Conservation (phyloP, 495 filamentous ascomycete species). For the Aspergillus diversus region DNA sequence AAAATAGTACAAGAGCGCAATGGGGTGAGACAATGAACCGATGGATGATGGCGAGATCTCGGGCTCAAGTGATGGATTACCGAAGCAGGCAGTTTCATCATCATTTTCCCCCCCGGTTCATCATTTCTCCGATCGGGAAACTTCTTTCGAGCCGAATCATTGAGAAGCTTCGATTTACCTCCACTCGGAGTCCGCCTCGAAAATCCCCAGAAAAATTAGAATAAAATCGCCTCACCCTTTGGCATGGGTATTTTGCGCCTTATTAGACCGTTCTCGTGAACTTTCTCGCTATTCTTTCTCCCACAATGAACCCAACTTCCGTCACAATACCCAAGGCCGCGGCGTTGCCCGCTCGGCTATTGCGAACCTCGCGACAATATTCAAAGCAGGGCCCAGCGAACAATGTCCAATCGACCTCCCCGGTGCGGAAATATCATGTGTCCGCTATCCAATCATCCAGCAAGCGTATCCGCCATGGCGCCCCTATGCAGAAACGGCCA, state of each 20-base stretch:
- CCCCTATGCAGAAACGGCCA: slow-evolving; percentile 18
- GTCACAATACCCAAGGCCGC: slow-evolving; percentile 51
- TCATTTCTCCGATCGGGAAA: slow-evolving; percentile 39
- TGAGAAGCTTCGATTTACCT: slow-evolving; percentile 42
- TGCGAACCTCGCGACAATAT: slow-evolving; percentile 45
- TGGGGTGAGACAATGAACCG: slow-evolving; percentile 12
- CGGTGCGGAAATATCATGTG: slow-evolving; percentile 37
- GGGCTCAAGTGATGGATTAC: slow-evolving; percentile 30
- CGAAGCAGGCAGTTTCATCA: slow-evolving; percentile 45
- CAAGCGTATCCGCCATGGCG: slow-evolving; percentile 29
- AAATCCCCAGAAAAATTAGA: slow-evolving; percentile 9
- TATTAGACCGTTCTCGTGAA: background rate
- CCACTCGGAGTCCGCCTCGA: slow-evolving; percentile 22
- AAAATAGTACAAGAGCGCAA: slow-evolving; percentile 18
- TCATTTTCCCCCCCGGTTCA: slow-evolving; percentile 23
- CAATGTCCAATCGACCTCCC: slow-evolving; percentile 27
- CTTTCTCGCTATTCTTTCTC: slow-evolving; percentile 11
- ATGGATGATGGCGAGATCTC: slow-evolving; percentile 25
- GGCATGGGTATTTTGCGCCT: slow-evolving; percentile 19
- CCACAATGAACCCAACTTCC: slow-evolving; percentile 45
- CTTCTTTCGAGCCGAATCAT: slow-evolving; percentile 34
- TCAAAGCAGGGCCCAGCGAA: slow-evolving; percentile 35
- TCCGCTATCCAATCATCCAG: slow-evolving; percentile 28
- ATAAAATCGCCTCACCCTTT: background rate
- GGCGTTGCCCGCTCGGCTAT: slow-evolving; percentile 48